Evolutionary conservation across 73 alveolate genomes (phyloP).

Genomic region (Paramecium pentaurelia): DNA sequence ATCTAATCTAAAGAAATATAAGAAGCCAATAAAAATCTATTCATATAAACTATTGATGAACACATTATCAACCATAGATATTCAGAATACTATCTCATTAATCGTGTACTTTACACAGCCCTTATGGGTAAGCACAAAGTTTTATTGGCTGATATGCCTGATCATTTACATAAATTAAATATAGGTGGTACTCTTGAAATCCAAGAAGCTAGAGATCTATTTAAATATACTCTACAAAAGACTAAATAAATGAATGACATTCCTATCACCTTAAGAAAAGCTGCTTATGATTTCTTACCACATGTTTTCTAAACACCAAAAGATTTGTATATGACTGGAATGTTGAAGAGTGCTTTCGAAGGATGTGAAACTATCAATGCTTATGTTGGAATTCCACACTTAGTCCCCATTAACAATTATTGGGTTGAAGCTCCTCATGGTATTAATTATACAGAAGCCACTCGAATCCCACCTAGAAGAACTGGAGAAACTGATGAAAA

Average conservation of each 20-base stretch:
- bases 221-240: conserved; percentile 73
- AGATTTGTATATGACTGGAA: conserved; percentile 85
- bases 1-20: conserved; percentile 67
- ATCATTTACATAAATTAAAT: conserved; percentile 71
- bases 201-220: conserved; percentile 85
- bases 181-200: conserved; percentile 80
- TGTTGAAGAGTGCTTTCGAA: conserved; percentile 76
- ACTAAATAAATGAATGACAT: conserved; percentile 57
- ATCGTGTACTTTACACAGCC: conserved; percentile 74
- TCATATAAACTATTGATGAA: conserved; percentile 79
- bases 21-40: conserved; percentile 72
- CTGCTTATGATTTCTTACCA: conserved; percentile 76
- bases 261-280: conserved; percentile 81
- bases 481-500: conserved; percentile 84
- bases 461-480: conserved; percentile 76
- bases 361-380: conserved; percentile 70
- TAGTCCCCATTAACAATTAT: conserved; percentile 79
- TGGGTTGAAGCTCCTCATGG: conserved; percentile 95
- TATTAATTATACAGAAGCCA: conserved; percentile 80
- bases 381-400: conserved; percentile 85
- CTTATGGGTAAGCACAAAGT: conserved; percentile 90
- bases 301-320: conserved; percentile 86
- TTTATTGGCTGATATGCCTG: conserved; percentile 89
- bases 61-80: conserved; percentile 78
- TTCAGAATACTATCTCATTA: conserved; percentile 78